A percentile compares a stretch with the other conserved stretches of the same genome.
Conservation (phyloP, 176 grass and related monocot species). For the bread wheat (Triticum aestivum) region IWGSC_CS_RefSeq_v2.1 NC_057806.1:647328453-647328952, state of each 20-base stretch:
- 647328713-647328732: constrained; percentile 50
- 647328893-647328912: constrained; percentile 43
- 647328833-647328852: constrained; percentile 7
- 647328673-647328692: constrained; percentile 13
- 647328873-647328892: constrained; percentile 72
- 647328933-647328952: constrained; percentile 86
- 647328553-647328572: too few species aligned
- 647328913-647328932: constrained; percentile 56
- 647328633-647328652: too few species aligned
- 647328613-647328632: too few species aligned
- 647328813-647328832: not conserved
- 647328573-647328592: too few species aligned
- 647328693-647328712: not conserved
- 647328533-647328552: too few species aligned
- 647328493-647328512: too few species aligned
- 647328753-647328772: constrained; percentile 63
- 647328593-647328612: too few species aligned
- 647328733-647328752: constrained; percentile 49
- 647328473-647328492: too few species aligned
- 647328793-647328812: constrained; percentile 40
- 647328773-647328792: constrained; percentile 67
- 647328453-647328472: too few species aligned
- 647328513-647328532: too few species aligned
- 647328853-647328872: not conserved
- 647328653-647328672: not conserved